Base-by-base conservation (phyloP, 306 rosid genomes). In the Vigna trinervia region DNA sequence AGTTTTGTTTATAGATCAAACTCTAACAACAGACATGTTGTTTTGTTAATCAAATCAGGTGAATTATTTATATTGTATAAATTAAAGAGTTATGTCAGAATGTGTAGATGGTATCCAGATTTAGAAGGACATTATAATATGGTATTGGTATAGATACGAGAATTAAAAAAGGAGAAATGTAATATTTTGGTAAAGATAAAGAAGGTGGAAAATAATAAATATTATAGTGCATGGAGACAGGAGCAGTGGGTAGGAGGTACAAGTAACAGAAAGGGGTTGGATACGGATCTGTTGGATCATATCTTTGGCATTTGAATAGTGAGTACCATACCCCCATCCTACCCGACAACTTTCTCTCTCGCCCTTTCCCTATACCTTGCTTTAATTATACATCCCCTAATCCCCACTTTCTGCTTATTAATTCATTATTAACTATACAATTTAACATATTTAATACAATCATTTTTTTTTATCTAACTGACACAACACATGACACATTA, bases 201-300 rank as follows among this genome's bases (percentile, higher is more conserved):
- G 51, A 34, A 32, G 43, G 7, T 26, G 46, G 4, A 10, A 41
- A 9, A 41, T 41, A 9, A 41, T 8, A 53, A 52, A 38, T n/a
- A 65, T 2, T 66, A 26, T 6, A 38, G 51, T 54, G 77, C 76
- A 79, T 43, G 50, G 74, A 39, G 76, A 71, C 32, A 14, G 34
- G 48, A 2, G 15, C 46, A 78, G 73, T 69, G 36, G 86, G 88
- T 41, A 67, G 78, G 61, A 62, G 88, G 93, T 84, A 86, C 80
- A 79, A 80, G 88, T 74, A 86, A 83, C 84, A 79, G 82, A 85
- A 86, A 79, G 20, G 67, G 89, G 76, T 83, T 26, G 74, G 90
- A 88, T 85, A 77, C 87, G 82, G 80, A 79, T 81, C 74, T 57
- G 73, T 57, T 52, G 38, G 66, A 71, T 56, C 69, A 52, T 76